Percentiles rank a stretch among this genome's conserved stretches.
Evolutionary conservation across 306 rosid genomes (phyloP).

Genomic region (Astragalus membranaceus): DNA sequence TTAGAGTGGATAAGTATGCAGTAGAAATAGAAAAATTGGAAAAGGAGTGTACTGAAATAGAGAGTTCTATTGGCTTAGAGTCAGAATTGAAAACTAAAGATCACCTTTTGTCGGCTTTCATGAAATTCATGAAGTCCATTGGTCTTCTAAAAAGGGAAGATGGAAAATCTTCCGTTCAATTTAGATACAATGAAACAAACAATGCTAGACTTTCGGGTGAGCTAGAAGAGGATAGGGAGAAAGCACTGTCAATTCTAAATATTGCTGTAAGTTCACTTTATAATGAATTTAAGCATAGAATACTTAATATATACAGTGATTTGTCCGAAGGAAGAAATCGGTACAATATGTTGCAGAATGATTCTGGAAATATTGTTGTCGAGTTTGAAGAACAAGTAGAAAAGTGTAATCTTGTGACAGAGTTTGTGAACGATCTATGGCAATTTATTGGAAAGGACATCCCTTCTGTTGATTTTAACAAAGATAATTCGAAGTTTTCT

Average conservation of each 20-base stretch:
- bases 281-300: constrained; percentile 45
- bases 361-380: constrained; percentile 51
- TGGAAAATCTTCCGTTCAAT: constrained; percentile 37
- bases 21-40: constrained; percentile 66
- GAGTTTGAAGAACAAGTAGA: constrained; percentile 83
- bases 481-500: constrained; percentile 31
- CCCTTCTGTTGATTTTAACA: constrained; percentile 33
- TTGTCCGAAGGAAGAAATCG: constrained; percentile 37
- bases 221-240: constrained; percentile 54
- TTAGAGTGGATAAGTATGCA: constrained; percentile 59
- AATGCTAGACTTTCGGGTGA: constrained; percentile 38
- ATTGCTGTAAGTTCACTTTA: constrained; percentile 56
- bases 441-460: constrained; percentile 45
- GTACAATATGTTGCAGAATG: constrained; percentile 35
- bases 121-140: constrained; percentile 64
- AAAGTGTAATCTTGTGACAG: constrained; percentile 75
- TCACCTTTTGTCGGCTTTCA: constrained; percentile 58
- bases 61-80: constrained; percentile 58
- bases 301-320: constrained; percentile 39
- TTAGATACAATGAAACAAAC: constrained; percentile 46
- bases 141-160: constrained; percentile 53
- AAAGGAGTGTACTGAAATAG: constrained; percentile 60
- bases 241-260: constrained; percentile 44
- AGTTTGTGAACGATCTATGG: constrained; percentile 51
- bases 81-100: constrained; percentile 78